phyloP scores from a whole-genome alignment of 257 asterid genomes.

The Solanum chilense region DNA sequence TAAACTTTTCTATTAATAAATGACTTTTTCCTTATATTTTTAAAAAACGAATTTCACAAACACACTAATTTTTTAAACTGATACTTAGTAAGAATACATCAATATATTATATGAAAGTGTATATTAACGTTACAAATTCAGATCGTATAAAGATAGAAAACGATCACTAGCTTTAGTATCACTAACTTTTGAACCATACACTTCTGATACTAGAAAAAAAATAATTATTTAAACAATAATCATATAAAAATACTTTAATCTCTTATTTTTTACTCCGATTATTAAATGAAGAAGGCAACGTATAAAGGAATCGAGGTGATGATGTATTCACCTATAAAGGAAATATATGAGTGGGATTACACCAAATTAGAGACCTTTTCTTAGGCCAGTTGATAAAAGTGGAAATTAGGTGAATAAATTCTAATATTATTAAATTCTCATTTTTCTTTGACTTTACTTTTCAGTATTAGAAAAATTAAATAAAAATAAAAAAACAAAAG shows the following conservation, averaged over 20 bases:
- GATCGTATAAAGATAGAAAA: neutral
- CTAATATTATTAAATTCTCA: neutral
- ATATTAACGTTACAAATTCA: accelerated
- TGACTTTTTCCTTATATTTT: neutral
- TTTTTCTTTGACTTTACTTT: neutral
- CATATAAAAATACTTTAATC: neutral
- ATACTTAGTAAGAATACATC: neutral
- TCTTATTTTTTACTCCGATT: neutral
- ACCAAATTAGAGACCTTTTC: neutral
- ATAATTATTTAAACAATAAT: accelerated
- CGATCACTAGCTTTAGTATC: accelerated
- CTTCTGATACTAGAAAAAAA: neutral
- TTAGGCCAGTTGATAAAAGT: neutral
- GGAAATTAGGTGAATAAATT: neutral
- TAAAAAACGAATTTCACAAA: neutral
- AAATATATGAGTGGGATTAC: neutral
- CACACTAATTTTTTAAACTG: neutral
- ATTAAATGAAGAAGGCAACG: neutral
- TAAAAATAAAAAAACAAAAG: neutral
- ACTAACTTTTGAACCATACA: neutral
- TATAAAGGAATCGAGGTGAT: neutral
- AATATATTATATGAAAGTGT: neutral
- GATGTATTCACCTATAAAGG: neutral
- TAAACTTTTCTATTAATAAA: neutral
- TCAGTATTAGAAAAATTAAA: neutral